phyloP scores from a whole-genome alignment of 257 asterid genomes.

The Lantana camara region DNA sequence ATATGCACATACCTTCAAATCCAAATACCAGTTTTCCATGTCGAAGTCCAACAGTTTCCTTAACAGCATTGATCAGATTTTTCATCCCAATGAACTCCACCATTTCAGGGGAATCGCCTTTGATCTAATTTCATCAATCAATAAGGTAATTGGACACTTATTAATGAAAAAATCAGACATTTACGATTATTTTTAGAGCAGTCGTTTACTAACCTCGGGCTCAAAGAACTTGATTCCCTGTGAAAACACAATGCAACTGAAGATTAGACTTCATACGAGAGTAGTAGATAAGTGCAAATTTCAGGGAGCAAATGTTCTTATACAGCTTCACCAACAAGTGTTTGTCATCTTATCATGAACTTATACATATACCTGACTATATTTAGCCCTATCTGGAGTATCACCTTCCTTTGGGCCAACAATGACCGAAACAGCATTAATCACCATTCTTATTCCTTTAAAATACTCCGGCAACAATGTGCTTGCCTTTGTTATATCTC shows the following conservation, averaged over 20 bases:
- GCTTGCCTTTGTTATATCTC: conserved; percentile 87
- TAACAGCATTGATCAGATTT: conserved; percentile 73
- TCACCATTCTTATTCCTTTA: conserved; percentile 78
- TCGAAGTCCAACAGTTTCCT: conserved; percentile 75
- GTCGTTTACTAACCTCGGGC: conserved; percentile 78
- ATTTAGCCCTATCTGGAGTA: conserved; percentile 95
- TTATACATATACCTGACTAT: conserved; percentile 74
- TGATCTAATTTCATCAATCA: conserved; percentile 63
- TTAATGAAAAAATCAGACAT: conserved; percentile 25
- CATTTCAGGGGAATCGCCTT: conserved; percentile 96
- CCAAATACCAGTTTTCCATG: conserved; percentile 80
- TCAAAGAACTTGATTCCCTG: conserved; percentile 99
- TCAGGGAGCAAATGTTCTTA: background rate
- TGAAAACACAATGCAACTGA: conserved; percentile 17
- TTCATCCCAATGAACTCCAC: conserved; percentile 93
- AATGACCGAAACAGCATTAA: conserved; percentile 88
- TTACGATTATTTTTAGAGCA: conserved; percentile 29
- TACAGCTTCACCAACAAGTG: background rate
- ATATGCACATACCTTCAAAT: conserved; percentile 59
- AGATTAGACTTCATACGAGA: conserved; percentile 17
- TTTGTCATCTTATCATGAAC: conserved; percentile 13
- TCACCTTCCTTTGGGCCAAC: conserved; percentile 99
- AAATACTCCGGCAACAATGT: conserved; percentile 78
- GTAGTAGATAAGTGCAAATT: conserved; percentile 9
- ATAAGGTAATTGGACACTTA: conserved; percentile 28